Base-by-base conservation (phyloP, 805 yeast genomes). In the Wilhelminamyces savonicus region DNA sequence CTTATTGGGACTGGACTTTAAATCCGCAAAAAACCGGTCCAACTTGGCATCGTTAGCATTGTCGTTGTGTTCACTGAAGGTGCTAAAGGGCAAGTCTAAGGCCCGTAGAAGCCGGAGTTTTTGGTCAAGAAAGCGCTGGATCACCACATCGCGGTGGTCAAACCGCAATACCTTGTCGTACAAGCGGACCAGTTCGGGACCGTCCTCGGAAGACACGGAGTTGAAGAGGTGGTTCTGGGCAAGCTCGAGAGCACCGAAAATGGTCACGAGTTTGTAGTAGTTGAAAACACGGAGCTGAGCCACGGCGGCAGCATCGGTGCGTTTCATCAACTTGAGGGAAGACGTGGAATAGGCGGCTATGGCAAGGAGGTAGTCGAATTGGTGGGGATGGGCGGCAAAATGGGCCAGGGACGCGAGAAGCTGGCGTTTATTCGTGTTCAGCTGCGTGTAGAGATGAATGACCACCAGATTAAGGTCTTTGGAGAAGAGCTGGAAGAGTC, bases 81-180 rank as follows among this genome's bases (percentile, higher is more conserved):
- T 41, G 16, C 40, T 35, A 18, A 62, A 48, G 2, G 60, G 52
- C 13, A 63, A 34, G 3, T 48, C 30, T 20, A 59, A 40, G 6
- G 39, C 32, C 20, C 45, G 48, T 20, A 64, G 44, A 3, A 42
- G 39, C 6, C 30, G 38, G 26, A 64, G 30, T 35, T 63, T 63
- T 22, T 59, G 59, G 23, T 55, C 49, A 19, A 62, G 38, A 21
- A 59, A 54, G 24, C 50, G 56, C 35, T 62, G 69, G 37, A 45
- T 41, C 16, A 57, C 44, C 13, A 59, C 45, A 43, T 64, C 70
- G 20, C 48, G 50, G 39, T 55, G 56, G 35, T 62, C 65, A 33
- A 63, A 64, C 24, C 54, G 41, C 31, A 59, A 59, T 11, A 64
- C 44, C 40, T 63, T 63, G 22, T 63, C 66, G 39, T 58, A 61